phyloP scores from a whole-genome alignment of 108 stramenopile genomes.

The Epithemia pelagica region DNA sequence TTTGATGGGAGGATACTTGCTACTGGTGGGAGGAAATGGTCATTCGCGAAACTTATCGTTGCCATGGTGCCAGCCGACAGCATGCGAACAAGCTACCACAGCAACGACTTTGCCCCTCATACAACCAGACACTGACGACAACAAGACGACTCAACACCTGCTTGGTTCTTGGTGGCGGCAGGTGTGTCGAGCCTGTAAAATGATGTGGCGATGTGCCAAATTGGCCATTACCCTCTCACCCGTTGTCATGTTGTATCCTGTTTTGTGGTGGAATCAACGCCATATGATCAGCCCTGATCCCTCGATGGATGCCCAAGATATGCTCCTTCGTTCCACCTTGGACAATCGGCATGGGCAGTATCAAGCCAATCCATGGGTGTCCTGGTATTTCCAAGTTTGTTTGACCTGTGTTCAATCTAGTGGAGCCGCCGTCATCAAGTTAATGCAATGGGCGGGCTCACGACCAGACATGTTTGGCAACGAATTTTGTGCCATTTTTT shows the following conservation, averaged over 20 bases:
- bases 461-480: constrained; percentile 60
- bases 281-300: constrained; percentile 1
- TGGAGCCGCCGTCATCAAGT: constrained; percentile 53
- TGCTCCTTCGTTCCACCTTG: neutral
- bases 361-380: neutral
- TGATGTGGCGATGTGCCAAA: constrained; percentile 23
- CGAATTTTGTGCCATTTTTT: constrained; percentile 50
- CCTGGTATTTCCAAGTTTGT: constrained; percentile 34
- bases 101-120: too few relatives aligned
- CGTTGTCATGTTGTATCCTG: constrained; percentile 38
- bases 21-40: too few relatives aligned
- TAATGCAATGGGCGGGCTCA: constrained; percentile 65
- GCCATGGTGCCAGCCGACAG: too few relatives aligned
- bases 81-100: too few relatives aligned
- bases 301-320: constrained; percentile 23
- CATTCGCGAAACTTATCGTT: too few relatives aligned
- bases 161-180: constrained; percentile 1
- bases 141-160: too few relatives aligned
- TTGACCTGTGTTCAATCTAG: constrained; percentile 33
- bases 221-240: constrained; percentile 35
- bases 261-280: constrained; percentile 11
- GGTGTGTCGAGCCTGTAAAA: neutral
- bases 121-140: too few relatives aligned
- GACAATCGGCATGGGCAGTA: neutral
- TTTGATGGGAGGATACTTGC: too few relatives aligned